Evolutionary conservation across 257 asterid species (phyloP), one percentile per base, ranked within the genome.

Genomic region (Solanum piurae): DNA sequence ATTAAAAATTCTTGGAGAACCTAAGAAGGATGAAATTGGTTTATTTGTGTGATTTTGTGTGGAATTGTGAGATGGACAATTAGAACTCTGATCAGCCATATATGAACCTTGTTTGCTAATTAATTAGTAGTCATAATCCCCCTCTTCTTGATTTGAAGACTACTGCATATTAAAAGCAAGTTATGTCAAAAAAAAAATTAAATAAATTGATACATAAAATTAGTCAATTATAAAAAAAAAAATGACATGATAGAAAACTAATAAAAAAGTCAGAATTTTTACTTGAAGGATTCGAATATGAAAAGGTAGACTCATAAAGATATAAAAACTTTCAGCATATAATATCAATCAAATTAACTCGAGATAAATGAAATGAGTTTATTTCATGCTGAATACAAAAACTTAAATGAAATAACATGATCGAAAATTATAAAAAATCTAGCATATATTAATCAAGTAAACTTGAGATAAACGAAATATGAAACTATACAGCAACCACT

Each of bases 1-100:
- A 90, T 88, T 91, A 89, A 95, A 92, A 80, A 95, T 86, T 12
- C 95, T 93, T 44, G 98, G 98, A 5, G 99, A 94, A 83, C 89
- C 89, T 86, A 96, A 89, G 82, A 93, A 92, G 42, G 96, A 93
- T 80, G 98, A 92, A 37, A 92, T 85, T 14, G 96, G 92, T 38
- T 85, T 85, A 5, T 92, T 88, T 34, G 89, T 77, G 44, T 95
- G 92, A 44, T 89, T 91, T 89, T 76, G 90, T n/a, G 18, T 46
- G 85, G 7, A 2, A 27, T 90, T 85, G 36, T 93, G 91, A 62
- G 96, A 90, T 60, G 90, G 20, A 25, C 46, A 44, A 73, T 34
- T 73, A 10, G 90, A 84, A 68, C 82, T 60, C 60, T 90, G 91
- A 88, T 94, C 94, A 46, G 95, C 89, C 97, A 94, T 94, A 25